Base-by-base conservation (phyloP, 2,329 filamentous ascomycete species). In the Xenosphaeropsis pyriputrescens region DNA sequence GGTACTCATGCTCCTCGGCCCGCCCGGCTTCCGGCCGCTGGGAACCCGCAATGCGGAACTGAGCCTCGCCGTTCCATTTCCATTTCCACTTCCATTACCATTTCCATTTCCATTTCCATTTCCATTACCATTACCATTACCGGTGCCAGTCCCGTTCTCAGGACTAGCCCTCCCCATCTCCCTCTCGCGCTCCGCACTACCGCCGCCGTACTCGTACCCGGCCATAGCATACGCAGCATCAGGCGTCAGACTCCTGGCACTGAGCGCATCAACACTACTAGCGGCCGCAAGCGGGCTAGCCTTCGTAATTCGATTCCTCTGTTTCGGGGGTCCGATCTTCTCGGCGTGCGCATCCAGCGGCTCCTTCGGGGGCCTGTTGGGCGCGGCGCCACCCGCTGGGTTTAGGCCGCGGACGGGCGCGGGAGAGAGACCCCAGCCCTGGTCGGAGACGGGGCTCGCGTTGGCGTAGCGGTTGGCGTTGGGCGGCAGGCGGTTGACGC, bases 361-460 rank as follows among this genome's bases (percentile, higher is more conserved):
- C 56, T 79, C 74, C 58, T 79, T 79, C 5, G 74, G 74, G 29
- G 75, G 75, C 3, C 71, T 65, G 1, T 71, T 68, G 2, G 73
- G 74, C 2, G 58, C 47, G 33, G 44, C 47, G 48, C n/a, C 49
- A 49, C 7, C 31, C 35, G 33, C 50, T 44, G 2, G 49, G 52
- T 34, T 51, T 51, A n/a, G n/a, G n/a, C 2, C 42, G 45, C n/a
- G 43, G 46, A 45, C 54, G 52, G 6, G 53, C 54, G 53, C 2
- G 54, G 44, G 41, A 47, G 51, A 13, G 51, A 40, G 29, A 52
- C 41, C 41, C 51, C 34, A n/a, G 56, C 58, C 57, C 12, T 38
- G 26, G 4, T 29, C 17, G 15, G 18, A 12, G 14, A 14, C n/a
- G 26, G 14, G 31, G 12, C 31, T 32, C 13, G 13, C 4, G 19